These are phyloP conservation scores for Phyllachora maydis DNA, from an alignment of 2,329 filamentous ascomycete species.

Conservation along the genomic window DNA sequence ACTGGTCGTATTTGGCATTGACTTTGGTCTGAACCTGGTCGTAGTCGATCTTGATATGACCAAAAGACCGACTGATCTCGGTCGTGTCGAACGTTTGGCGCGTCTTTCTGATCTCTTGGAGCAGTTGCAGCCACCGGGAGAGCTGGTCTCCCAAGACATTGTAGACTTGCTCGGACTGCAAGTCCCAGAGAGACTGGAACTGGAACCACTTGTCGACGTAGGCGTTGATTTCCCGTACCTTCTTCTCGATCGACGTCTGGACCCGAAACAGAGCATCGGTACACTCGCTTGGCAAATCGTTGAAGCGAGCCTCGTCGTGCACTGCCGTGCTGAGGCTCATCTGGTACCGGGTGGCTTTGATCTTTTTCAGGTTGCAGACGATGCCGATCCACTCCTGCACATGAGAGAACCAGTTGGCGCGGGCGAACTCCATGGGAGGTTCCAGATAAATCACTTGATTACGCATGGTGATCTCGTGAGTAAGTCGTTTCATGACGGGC, in stretches of 20 bases:
- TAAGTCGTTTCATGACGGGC: conserved; percentile 50
- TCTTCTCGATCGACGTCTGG: conserved; percentile 67
- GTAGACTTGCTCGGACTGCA: conserved; percentile 90
- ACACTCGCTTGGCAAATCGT: conserved; percentile 67
- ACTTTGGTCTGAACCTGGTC: conserved; percentile 98
- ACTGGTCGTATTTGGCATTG: conserved; percentile 97
- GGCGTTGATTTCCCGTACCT: conserved; percentile 54
- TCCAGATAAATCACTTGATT: conserved; percentile 96
- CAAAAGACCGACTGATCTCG: conserved; percentile 80
- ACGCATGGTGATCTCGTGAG: conserved; percentile 91
- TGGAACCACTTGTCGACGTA: conserved; percentile 98
- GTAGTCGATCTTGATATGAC: conserved; percentile 89
- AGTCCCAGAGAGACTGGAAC: conserved; percentile 95
- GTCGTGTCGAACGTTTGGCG: conserved; percentile 94
- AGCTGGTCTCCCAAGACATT: conserved; percentile 81
- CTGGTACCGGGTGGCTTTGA: conserved; percentile 89
- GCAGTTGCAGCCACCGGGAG: conserved; percentile 76
- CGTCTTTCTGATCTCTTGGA: conserved; percentile 94
- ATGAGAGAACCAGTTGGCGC: conserved; percentile 83
- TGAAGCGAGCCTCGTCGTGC: conserved; percentile 54
- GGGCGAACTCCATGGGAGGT: conserved; percentile 75
- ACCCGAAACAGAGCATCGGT: conserved; percentile 60
- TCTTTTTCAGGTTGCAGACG: conserved; percentile 79
- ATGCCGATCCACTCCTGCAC: conserved; percentile 86
- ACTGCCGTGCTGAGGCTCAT: conserved; percentile 54